Base-by-base conservation (phyloP, 768 basidiomycete genomes). In the Rhodotorula paludigena region DNA sequence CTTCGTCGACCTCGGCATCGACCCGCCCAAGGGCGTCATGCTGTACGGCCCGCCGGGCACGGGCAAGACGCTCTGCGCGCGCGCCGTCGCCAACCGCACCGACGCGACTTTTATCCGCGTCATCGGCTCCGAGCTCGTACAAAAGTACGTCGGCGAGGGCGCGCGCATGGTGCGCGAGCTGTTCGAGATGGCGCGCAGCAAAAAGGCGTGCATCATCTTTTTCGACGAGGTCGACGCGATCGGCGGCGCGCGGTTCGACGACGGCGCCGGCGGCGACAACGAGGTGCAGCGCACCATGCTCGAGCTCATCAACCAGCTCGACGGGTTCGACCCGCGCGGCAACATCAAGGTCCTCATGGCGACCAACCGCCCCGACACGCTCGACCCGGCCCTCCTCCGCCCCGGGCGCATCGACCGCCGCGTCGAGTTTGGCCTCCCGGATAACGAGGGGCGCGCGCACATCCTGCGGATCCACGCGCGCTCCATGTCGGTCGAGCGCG, bases 271-370 rank as follows among this genome's bases (percentile, higher is more conserved):
- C 42, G 96, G 96, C 39, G 96, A 99, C 73, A 98, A 99, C 76
- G 96, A 99, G 77, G 96, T 99, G 49, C 96, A 99, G 80, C 82
- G 96, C 77, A 99, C 96, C 18, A 99, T 99, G 96, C 82, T 99
- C 81, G 96, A 99, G 80, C 81, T 98, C 75, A 98, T 99, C 76
- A 98, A 98, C 78, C 96, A 99, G 79, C 81, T 99, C 45, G 78
- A 99, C 75, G 96, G 96, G 39, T 99, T 99, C 80, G 96, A 98
- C 79, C 88, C 94, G 12, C 81, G 96, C 81, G 96, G 96, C n/a
- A 98, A 98, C 77, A 98, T 99, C 80, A 99, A 99, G 79, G 94
- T 99, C 30, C 83, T 99, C 64, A 99, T 99, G 96, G 96, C 96
- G 38, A 98, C 96, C 12, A 98, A 99, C 82, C 82, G 91, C 79